Evolutionary conservation across 129 eudicot species (phyloP).

Genomic region (Lactuca sativa): DNA sequence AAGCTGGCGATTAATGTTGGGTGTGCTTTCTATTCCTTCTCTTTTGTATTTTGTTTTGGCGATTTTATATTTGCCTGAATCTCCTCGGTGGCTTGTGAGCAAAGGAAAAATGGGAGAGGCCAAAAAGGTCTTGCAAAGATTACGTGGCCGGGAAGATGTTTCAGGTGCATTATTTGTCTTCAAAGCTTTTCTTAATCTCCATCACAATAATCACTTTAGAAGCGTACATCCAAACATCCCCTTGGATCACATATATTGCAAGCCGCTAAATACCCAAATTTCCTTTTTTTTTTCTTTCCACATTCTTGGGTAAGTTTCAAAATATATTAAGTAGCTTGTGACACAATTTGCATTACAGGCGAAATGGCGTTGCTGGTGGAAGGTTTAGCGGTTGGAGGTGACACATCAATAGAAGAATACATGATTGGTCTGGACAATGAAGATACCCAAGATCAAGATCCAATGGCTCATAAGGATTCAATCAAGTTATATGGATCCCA

Average conservation of each 20-base stretch:
- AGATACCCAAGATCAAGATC: constrained; percentile 43
- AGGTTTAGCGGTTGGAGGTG: constrained; percentile 68
- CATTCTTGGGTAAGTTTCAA: background rate
- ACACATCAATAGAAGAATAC: constrained; percentile 62
- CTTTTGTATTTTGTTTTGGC: constrained; percentile 45
- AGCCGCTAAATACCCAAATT: background rate
- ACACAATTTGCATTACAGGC: constrained; percentile 34
- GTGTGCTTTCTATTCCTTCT: constrained; percentile 50
- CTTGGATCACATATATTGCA: background rate
- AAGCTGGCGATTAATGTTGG: constrained; percentile 64
- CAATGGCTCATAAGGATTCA: constrained; percentile 41
- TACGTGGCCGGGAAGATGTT: constrained; percentile 57
- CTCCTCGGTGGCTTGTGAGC: constrained; percentile 68
- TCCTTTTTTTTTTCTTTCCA: background rate
- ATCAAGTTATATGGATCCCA: constrained; percentile 61
- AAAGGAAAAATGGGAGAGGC: constrained; percentile 65
- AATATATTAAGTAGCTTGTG: background rate
- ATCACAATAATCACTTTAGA: background rate
- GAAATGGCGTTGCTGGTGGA: constrained; percentile 75
- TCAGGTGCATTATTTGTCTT: constrained; percentile 35
- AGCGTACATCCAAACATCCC: background rate
- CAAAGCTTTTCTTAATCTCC: background rate
- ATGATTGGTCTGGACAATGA: constrained; percentile 52
- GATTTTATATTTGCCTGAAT: constrained; percentile 52
- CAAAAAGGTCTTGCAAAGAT: constrained; percentile 48